Base-by-base conservation (phyloP, 371 early-diverging fungal genomes). In the Apophysomyces variabilis region DNA sequence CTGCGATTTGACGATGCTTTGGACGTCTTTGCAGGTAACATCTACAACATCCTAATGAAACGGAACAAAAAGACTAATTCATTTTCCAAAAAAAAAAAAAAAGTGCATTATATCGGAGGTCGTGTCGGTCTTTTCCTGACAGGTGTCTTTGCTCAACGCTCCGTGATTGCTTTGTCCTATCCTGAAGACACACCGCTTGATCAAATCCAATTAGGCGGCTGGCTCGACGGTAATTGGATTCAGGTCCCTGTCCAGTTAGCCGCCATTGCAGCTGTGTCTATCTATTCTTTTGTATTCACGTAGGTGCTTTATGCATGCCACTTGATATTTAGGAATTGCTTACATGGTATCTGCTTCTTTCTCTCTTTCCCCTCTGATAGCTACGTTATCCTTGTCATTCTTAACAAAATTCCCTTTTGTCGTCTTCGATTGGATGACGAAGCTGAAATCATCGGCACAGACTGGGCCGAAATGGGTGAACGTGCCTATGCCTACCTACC, bases 1-100 rank as follows among this genome's bases (percentile, higher is more conserved):
- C 77, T 90, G 54, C 81, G 90, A 16, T 89, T 88, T 61, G 95
- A 94, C 70, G 94, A 93, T 73, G 86, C 85, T 45, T 77, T 92
- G 58, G 92, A 91, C 66, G 89, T 88, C 7, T 87, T 90, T 77
- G 88, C 84, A 61, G 41, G 41, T 41, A 41, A 41, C 8, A 41
- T 41, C 5, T 41, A 8, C 41, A 8, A 1, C 41, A 13, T 13
- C 5, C 39, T 58, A 36, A 2, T 36, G 41, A 13, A 41, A 41
- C 8, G 8, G 0, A 11, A 41, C 3, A 11, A 41, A 41, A 41
- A 41, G 13, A 41, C 1, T 58, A 4, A 64, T 57, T 57, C 58
- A 13, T 58, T 1, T 39, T 35, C 26, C 26, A 26, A 1, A 41
- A 41, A 41, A 41, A 41, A 41, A 41, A 41, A 41, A 4, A 5